A percentile compares a stretch with the other conserved stretches of the same genome.
Evolutionary conservation across 2,329 filamentous ascomycete species (phyloP).

Genomic region (Xylaria sp.): DNA sequence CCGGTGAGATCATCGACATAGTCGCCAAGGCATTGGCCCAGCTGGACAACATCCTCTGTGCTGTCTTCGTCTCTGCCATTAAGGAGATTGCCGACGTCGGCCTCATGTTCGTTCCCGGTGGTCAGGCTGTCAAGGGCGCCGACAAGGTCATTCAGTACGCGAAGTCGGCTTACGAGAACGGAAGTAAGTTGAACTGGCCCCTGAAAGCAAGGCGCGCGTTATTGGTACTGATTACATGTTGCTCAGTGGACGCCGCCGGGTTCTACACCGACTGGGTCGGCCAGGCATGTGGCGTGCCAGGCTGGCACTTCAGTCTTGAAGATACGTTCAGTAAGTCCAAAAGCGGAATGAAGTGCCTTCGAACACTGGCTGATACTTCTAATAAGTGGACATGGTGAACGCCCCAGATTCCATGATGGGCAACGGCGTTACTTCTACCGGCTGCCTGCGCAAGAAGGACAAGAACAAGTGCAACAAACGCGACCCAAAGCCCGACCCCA

Average conservation of each 20-base stretch:
- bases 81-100: conserved; percentile 1
- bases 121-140: conserved; percentile 3
- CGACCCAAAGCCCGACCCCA: conserved; percentile 2
- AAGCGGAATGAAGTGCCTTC: background rate
- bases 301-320: conserved; percentile 2
- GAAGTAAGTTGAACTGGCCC: conserved; percentile 2
- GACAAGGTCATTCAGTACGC: conserved; percentile 7
- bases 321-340: conserved; percentile 2
- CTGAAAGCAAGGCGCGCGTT: background rate
- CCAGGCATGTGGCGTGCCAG: conserved; percentile 2
- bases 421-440: conserved; percentile 1
- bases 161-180: conserved; percentile 8
- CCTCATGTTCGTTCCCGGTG: conserved; percentile 7
- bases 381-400: conserved; percentile 1
- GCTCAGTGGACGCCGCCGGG: background rate
- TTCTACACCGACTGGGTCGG: conserved; percentile 5
- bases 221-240: background rate
- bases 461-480: conserved; percentile 3
- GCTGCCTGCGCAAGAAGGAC: conserved; percentile 2
- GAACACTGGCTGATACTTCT: conserved; percentile 1
- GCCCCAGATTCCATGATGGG: conserved; percentile 4
- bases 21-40: background rate
- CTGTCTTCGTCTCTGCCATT: conserved; percentile 2
- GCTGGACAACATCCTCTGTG: conserved; percentile 5
- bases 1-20: background rate